Conservation (phyloP, 768 basidiomycete genomes). For the Hortiboletus campestris region DNA sequence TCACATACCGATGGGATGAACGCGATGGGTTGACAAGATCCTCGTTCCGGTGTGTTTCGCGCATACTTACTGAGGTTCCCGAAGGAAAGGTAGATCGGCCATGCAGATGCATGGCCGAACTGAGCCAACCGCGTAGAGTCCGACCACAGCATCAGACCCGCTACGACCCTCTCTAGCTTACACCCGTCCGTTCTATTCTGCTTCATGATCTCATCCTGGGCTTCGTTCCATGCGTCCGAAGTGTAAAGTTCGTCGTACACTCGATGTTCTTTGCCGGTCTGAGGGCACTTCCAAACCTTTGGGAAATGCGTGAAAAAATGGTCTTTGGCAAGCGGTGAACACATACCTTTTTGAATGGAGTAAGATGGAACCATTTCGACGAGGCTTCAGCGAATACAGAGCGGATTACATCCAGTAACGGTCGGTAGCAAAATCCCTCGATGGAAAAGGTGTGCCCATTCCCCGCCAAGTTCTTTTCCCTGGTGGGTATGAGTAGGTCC, state of each 20-base stretch:
- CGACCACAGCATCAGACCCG: not conserved
- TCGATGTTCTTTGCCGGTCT: too few species aligned
- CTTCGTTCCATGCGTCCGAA: too few species aligned
- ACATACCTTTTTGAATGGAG: constrained; percentile 15
- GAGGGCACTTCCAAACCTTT: too few species aligned
- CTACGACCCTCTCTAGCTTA: not conserved
- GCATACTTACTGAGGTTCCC: not conserved
- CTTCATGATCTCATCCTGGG: constrained; percentile 9
- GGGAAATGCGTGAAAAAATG: too few species aligned
- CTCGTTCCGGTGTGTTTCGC: not conserved
- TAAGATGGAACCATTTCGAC: constrained; percentile 20
- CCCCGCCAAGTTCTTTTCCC: not conserved
- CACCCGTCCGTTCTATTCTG: constrained; percentile 14
- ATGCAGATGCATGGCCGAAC: not conserved
- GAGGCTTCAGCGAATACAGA: constrained; percentile 3
- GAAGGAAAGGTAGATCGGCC: not conserved
- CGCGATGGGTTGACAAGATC: too few species aligned
- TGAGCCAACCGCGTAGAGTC: not conserved
- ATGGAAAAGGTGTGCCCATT: constrained; percentile 21
- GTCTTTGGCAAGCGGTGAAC: too few species aligned
- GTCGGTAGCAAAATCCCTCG: constrained; percentile 27
- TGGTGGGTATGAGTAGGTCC: too few species aligned
- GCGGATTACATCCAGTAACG: constrained; percentile 14
- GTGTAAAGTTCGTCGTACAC: too few species aligned
- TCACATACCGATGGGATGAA: too few species aligned